A percentile compares a stretch with the other conserved stretches of the same genome.
phyloP scores from a whole-genome alignment of 31 red algal species.

The Endocladia muricata region DNA sequence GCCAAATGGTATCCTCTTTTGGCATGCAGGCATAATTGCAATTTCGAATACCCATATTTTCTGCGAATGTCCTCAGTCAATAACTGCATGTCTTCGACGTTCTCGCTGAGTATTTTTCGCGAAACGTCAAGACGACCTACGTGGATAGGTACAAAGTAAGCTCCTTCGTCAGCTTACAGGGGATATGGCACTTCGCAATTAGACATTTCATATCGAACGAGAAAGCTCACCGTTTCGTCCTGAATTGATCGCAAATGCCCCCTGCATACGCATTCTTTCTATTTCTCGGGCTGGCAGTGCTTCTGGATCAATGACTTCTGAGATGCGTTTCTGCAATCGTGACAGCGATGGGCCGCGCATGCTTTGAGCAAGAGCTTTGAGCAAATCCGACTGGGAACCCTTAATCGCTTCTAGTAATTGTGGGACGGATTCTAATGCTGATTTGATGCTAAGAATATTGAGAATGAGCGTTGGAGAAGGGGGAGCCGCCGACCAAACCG shows the following conservation, averaged over 20 bases:
- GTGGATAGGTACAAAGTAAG: neutral
- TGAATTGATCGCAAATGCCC: conserved; percentile 69
- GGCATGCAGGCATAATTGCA: conserved; percentile 39
- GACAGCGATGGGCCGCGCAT: conserved; percentile 56
- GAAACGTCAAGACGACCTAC: conserved; percentile 65
- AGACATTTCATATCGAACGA: too few species aligned
- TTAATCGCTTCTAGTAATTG: conserved; percentile 40
- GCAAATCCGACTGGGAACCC: conserved; percentile 17
- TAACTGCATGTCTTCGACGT: conserved; percentile 65
- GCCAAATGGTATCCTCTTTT: conserved; percentile 72
- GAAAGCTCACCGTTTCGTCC: conserved; percentile 61
- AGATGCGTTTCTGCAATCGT: conserved; percentile 40
- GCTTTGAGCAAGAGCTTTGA: conserved; percentile 45
- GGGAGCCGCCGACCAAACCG: neutral
- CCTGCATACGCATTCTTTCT: conserved; percentile 75
- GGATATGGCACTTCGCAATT: too few species aligned
- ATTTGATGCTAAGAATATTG: conserved; percentile 60
- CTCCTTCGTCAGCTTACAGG: too few species aligned
- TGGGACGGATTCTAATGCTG: conserved; percentile 22
- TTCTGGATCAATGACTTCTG: conserved; percentile 53
- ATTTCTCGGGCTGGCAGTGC: conserved; percentile 20
- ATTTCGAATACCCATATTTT: conserved; percentile 36
- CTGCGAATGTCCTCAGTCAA: conserved; percentile 24
- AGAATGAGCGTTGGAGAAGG: conserved; percentile 46
- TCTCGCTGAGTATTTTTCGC: conserved; percentile 78